Evolutionary conservation across 2,329 filamentous ascomycete species (phyloP).

Genomic region (Cladorrhinum sp.): DNA sequence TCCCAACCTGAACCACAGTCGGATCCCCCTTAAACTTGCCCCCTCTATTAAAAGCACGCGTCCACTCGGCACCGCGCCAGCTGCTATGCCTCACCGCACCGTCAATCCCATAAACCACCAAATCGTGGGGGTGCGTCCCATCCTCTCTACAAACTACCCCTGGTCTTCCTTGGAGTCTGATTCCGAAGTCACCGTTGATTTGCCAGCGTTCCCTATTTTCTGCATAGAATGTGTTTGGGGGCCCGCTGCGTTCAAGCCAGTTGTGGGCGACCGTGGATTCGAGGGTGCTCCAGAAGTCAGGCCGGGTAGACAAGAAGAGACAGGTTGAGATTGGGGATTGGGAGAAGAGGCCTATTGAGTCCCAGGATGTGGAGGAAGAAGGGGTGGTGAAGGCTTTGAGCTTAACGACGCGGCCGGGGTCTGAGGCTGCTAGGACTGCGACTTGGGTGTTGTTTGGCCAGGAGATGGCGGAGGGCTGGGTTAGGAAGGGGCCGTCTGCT

Average conservation of each 20-base stretch:
- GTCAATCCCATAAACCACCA: background rate
- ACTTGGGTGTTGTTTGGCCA: constrained; percentile 1
- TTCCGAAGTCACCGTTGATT: too few species aligned
- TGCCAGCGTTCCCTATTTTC: too few species aligned
- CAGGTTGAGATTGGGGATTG: background rate
- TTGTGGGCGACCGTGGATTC: background rate
- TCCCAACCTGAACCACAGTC: background rate
- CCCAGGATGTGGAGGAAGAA: background rate
- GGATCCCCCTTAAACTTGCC: constrained; percentile 5
- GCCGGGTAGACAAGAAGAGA: background rate
- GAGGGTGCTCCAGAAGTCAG: background rate
- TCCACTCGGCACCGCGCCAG: background rate
- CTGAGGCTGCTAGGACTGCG: constrained; percentile 3
- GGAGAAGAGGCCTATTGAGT: background rate
- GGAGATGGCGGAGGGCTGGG: constrained; percentile 1
- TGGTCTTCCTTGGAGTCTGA: too few species aligned
- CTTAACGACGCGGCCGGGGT: constrained; percentile 1
- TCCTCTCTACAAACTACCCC: background rate
- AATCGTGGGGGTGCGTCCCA: background rate
- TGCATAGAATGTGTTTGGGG: too few species aligned
- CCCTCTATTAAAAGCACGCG: background rate
- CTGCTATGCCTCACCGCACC: background rate
- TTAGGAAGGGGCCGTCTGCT: constrained; percentile 2
- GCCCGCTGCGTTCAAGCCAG: background rate
- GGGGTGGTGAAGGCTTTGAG: background rate